phyloP scores from a whole-genome alignment of 176 grass and related monocot species.

The Oryza nivara region DNA sequence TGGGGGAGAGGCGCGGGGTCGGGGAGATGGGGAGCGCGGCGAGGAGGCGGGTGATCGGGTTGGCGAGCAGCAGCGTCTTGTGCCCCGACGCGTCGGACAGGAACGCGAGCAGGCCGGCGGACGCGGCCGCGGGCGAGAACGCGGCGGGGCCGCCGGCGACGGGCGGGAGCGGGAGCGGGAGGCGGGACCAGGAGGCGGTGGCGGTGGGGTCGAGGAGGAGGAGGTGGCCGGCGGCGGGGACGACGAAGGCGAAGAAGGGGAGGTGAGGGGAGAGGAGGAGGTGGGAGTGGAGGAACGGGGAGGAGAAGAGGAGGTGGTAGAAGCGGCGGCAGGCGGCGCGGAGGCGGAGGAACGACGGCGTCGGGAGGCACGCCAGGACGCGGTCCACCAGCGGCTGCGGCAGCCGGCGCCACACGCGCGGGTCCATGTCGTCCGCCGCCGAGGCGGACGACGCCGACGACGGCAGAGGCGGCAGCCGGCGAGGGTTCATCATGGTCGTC shows the following conservation, averaged over 20 bases:
- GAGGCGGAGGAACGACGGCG: conserved; percentile 78
- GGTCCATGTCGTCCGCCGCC: conserved; percentile 55
- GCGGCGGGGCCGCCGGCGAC: neutral
- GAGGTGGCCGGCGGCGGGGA: conserved; percentile 41
- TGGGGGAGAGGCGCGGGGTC: conserved; percentile 73
- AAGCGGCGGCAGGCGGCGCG: conserved; percentile 76
- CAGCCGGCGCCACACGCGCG: conserved; percentile 76
- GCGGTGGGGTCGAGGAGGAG: conserved; percentile 63
- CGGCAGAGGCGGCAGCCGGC: conserved; percentile 10
- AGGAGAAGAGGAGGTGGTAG: conserved; percentile 86
- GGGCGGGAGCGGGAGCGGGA: conserved; percentile 51
- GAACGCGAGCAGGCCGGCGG: conserved; percentile 76
- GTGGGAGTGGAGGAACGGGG: conserved; percentile 84
- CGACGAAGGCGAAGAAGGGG: conserved; percentile 80
- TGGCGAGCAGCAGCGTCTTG: conserved; percentile 79
- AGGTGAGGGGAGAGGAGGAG: conserved; percentile 77
- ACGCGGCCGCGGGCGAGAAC: conserved; percentile 70
- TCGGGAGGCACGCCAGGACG: conserved; percentile 77
- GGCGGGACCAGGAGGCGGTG: conserved; percentile 58
- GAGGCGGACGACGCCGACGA: neutral
- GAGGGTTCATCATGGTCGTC: conserved; percentile 41
- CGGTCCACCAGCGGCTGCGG: conserved; percentile 80
- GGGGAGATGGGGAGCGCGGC: conserved; percentile 67
- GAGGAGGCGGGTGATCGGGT: conserved; percentile 78
- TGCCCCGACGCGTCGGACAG: conserved; percentile 69